Base-by-base conservation (phyloP, 441 rosid genomes). In the Jatropha podagrica region DNA sequence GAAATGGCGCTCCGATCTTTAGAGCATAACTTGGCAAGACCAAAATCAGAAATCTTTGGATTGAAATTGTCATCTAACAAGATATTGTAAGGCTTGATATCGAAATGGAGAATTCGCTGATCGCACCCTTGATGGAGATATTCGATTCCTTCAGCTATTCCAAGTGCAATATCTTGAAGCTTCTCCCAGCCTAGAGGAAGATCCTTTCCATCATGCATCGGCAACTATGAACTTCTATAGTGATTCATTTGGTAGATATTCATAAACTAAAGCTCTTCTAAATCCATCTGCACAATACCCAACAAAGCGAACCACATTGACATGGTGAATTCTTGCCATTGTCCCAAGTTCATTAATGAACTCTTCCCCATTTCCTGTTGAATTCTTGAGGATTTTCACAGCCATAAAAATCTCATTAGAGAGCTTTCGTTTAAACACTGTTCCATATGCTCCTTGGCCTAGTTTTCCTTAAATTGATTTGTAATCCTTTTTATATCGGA, bases 371-470 rank as follows among this genome's bases (percentile, higher is more conserved):
- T 77, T 65, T 59, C 68, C 76, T 7, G 61, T 65, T 14, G 80
- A 65, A 17, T 59, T 65, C 41, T 65, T 56, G 17, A 77, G 72
- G 12, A 77, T 59, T 61, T 77, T 77, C 26, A 77, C 76, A 65
- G 76, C 80, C 7, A 76, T 80, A 38, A 74, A 65, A 42, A 81
- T 74, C 49, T 81, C 82, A 32, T 65, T 73, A 11, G 81, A 81
- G 7, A 81, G 79, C 58, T 10, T 78, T 20, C 84, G 82, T 68
- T 69, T 78, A 61, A 10, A 81, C 56, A 81, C 82, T 0, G 77
- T 75, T 13, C 84, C 84, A 64, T 55, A 81, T 10, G 79, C 73
- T 63, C 84, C 82, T 26, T 81, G 75, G 6, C 80, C 82, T 15
- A 81, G 59, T 26, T 72, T 78, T 78, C 73, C 62, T 68, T 78